These are phyloP conservation scores for Colletotrichum siamense DNA, from an alignment of 2,329 filamentous ascomycete genomes.

Conservation along the genomic window DNA sequence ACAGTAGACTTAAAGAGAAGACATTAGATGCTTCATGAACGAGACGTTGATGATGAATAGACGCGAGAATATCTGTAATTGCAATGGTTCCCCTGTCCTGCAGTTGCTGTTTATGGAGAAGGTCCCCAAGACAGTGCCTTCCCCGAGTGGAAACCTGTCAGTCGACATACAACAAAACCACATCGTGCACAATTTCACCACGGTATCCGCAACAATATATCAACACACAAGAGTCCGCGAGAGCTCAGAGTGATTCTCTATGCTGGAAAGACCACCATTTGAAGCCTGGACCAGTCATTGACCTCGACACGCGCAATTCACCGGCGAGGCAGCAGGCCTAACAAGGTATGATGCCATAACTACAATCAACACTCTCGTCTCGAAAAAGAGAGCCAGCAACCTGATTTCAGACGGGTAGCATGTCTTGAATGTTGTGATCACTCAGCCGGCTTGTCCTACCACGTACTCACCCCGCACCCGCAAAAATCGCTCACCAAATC, in stretches of 20 bases:
- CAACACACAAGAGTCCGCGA: neutral
- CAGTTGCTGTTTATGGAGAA: neutral
- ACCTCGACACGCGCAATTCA: no score
- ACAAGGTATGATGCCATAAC: neutral
- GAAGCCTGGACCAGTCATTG: neutral
- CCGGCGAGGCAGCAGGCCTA: neutral
- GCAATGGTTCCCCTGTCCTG: neutral
- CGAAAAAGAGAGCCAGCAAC: neutral
- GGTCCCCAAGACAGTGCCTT: neutral
- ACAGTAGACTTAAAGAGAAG: neutral
- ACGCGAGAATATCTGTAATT: neutral
- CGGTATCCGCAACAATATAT: neutral
- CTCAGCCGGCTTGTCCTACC: neutral
- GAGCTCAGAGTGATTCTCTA: neutral
- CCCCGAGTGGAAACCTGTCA: neutral
- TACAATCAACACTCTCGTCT: fast-evolving
- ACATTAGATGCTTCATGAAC: neutral
- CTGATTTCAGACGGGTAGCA: neutral
- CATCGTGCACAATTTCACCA: neutral
- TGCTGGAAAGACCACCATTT: neutral
- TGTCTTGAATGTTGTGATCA: neutral
- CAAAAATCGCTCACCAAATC: neutral
- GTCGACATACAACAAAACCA: neutral
- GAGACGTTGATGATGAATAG: neutral
- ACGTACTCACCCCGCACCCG: neutral